Evolutionary conservation across 2,329 filamentous ascomycete genomes (phyloP).

Genomic region (Sporothrix pallida): DNA sequence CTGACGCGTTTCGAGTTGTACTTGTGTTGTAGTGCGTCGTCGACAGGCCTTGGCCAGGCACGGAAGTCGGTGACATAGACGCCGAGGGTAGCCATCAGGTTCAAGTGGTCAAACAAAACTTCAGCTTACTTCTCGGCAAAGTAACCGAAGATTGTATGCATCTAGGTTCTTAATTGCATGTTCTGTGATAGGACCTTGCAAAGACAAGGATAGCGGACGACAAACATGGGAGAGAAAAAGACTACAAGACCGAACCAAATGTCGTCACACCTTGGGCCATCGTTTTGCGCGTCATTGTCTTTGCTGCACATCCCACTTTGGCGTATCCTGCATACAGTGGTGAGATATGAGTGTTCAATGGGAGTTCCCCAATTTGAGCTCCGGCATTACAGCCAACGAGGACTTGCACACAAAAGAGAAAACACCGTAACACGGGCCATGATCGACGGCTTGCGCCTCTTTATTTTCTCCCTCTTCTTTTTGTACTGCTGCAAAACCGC

Average conservation of each 20-base stretch:
- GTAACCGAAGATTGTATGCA: background rate
- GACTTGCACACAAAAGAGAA: background rate
- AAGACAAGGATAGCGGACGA: background rate
- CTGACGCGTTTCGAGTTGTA: conserved; percentile 14
- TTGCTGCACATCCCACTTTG: background rate
- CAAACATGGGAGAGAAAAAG: background rate
- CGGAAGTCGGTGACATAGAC: background rate
- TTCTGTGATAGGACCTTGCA: background rate
- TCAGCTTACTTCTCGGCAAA: background rate
- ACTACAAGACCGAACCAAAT: background rate
- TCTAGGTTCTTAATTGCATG: background rate
- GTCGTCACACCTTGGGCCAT: conserved; percentile 8
- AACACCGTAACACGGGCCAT: background rate
- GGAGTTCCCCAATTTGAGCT: conserved; percentile 30
- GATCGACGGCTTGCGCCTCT: conserved; percentile 20
- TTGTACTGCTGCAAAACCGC: background rate
- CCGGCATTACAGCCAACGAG: background rate
- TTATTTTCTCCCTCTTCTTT: background rate
- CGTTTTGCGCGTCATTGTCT: background rate
- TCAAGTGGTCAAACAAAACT: background rate
- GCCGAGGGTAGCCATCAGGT: background rate
- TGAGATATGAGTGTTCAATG: background rate
- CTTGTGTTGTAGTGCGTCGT: background rate
- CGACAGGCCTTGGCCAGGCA: background rate
- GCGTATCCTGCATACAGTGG: conserved; percentile 6